Percentiles rank a stretch among this genome's conserved stretches.
Conservation (phyloP, 129 eudicot species). For the Kitagawia praeruptora region DNA sequence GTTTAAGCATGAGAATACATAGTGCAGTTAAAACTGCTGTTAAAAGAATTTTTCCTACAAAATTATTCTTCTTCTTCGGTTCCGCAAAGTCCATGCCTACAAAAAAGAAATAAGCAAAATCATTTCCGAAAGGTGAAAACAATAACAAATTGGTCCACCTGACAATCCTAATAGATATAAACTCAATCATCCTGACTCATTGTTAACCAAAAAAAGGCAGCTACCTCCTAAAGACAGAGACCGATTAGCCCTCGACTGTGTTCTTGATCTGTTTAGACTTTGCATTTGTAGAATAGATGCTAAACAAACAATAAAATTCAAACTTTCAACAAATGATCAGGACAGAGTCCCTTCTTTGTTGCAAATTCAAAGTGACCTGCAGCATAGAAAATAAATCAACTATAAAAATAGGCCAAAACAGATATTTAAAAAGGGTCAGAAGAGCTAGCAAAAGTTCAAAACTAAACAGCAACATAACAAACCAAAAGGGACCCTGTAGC, state of each 20-base stretch:
- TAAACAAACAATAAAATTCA: background rate
- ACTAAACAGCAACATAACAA: slow-evolving; percentile 7
- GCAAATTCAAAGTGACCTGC: slow-evolving; percentile 15
- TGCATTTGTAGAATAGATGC: slow-evolving; percentile 36
- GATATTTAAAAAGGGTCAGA: slow-evolving; percentile 4
- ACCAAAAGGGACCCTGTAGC: slow-evolving; percentile 19
- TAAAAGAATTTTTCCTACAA: slow-evolving; percentile 45
- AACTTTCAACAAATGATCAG: slow-evolving; percentile 25
- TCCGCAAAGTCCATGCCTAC: slow-evolving; percentile 69
- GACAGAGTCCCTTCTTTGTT: slow-evolving; percentile 3
- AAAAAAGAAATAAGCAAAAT: slow-evolving; percentile 12
- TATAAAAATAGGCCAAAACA: background rate
- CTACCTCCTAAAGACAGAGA: slow-evolving; percentile 66
- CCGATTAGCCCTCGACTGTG: slow-evolving; percentile 50
- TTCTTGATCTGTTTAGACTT: slow-evolving; percentile 45
- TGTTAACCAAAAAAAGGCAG: background rate
- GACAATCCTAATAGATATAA: background rate
- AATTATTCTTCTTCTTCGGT: slow-evolving; percentile 41
- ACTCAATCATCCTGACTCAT: background rate
- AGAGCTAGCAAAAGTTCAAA: slow-evolving; percentile 9
- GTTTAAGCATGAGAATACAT: slow-evolving; percentile 50
- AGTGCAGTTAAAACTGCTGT: slow-evolving; percentile 49
- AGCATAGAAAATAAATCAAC: background rate
- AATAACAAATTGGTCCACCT: background rate
- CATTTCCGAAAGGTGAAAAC: slow-evolving; percentile 3